Conservation (phyloP, 75 land plant genomes). For the Sequoiadendron giganteum region DNA sequence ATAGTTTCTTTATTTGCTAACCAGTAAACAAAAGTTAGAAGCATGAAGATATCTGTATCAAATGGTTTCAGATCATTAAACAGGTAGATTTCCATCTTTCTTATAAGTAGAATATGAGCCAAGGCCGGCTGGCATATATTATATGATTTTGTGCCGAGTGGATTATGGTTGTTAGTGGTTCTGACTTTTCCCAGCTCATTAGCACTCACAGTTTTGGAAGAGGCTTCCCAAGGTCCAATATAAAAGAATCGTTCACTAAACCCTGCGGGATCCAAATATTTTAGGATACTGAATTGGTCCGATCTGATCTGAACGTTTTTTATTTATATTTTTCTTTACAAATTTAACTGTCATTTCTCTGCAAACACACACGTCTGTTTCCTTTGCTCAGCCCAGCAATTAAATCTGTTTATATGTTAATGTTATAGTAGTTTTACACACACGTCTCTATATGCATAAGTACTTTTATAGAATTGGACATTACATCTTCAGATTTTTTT, state of each 20-base stretch:
- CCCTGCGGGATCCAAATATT: neutral
- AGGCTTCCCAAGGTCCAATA: neutral
- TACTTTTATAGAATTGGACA: no score
- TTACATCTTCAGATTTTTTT: neutral
- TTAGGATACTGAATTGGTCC: neutral
- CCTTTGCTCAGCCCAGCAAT: neutral
- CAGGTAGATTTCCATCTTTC: neutral
- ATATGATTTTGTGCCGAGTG: neutral
- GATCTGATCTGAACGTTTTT: neutral
- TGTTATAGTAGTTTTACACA: no score
- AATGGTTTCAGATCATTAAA: neutral
- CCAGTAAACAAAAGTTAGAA: neutral
- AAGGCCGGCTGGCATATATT: neutral
- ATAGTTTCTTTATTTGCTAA: neutral
- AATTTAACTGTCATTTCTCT: neutral
- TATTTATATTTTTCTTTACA: neutral
- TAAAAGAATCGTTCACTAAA: neutral
- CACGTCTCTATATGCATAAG: neutral
- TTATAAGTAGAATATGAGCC: neutral
- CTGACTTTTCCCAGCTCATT: neutral
- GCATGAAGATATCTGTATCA: neutral
- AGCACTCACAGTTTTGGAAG: neutral
- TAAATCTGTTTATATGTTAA: no score
- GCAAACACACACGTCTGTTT: neutral
- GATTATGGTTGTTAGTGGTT: neutral